phyloP scores from a whole-genome alignment of 768 basidiomycete species.

The Rhodotorula sphaerocarpa region DNA sequence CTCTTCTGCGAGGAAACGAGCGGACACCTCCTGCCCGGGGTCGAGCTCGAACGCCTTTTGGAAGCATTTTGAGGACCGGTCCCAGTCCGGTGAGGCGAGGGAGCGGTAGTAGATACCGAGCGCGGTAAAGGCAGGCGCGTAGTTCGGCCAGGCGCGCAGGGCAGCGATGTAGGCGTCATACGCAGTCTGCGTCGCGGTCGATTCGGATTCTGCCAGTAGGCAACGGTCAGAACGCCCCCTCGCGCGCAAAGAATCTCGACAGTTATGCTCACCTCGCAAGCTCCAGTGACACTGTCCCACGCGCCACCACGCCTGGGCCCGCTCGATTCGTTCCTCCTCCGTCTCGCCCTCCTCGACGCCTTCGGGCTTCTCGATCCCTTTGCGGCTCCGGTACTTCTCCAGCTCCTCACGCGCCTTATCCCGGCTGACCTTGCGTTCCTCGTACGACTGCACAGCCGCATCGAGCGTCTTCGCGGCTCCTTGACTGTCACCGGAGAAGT shows the following conservation, averaged over 20 bases:
- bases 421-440: constrained; percentile 17
- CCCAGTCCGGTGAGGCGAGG: constrained; percentile 63
- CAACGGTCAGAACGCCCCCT: neutral
- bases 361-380: constrained; percentile 47
- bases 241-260: constrained; percentile 1
- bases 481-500: constrained; percentile 47
- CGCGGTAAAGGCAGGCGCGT: constrained; percentile 86
- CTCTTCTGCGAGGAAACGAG: constrained; percentile 69
- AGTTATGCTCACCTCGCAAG: constrained; percentile 61
- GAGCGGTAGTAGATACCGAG: constrained; percentile 83
- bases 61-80: constrained; percentile 85
- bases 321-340: constrained; percentile 53
- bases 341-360: constrained; percentile 51
- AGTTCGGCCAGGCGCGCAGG: constrained; percentile 63
- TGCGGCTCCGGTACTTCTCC: constrained; percentile 30
- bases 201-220: constrained; percentile 43
- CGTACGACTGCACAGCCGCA: constrained; percentile 15
- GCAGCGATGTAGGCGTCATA: constrained; percentile 72
- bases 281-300: constrained; percentile 70
- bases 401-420: constrained; percentile 30
- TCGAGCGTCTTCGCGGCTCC: constrained; percentile 39
- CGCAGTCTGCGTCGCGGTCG: constrained; percentile 53
- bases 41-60: constrained; percentile 98
- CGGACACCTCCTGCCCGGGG: constrained; percentile 75
- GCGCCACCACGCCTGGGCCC: constrained; percentile 75